Evolutionary conservation across 805 yeast species (phyloP).

Genomic region (Ogataea salicorniae): DNA sequence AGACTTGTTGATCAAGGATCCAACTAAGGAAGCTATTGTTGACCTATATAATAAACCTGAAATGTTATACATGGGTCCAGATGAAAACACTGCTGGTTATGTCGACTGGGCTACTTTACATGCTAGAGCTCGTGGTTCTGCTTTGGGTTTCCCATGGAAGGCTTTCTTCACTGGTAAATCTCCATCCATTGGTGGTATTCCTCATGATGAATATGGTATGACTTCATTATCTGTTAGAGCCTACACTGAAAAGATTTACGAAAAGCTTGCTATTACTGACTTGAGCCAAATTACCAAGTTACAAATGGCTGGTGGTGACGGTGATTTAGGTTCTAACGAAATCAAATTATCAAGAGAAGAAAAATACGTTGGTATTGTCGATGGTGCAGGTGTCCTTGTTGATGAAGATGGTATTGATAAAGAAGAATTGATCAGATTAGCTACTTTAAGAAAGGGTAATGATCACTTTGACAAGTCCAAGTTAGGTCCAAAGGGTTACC

Average conservation of each 20-base stretch:
- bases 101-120: slow-evolving; percentile 98
- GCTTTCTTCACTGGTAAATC: slow-evolving; percentile 96
- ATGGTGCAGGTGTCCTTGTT: slow-evolving; percentile 92
- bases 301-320: slow-evolving; percentile 99
- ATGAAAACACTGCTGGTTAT: slow-evolving; percentile 93
- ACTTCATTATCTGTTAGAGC: slow-evolving; percentile 92
- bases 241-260: slow-evolving; percentile 81
- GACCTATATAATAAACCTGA: slow-evolving; percentile 82
- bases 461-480: slow-evolving; percentile 60
- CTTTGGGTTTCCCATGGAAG: slow-evolving; percentile 78
- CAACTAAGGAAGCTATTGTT: slow-evolving; percentile 74
- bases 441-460: slow-evolving; percentile 71
- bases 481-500: slow-evolving; percentile 71
- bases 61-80: slow-evolving; percentile 97
- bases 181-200: slow-evolving; percentile 91
- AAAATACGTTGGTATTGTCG: slow-evolving; percentile 81
- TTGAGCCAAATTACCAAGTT: slow-evolving; percentile 60
- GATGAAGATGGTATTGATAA: slow-evolving; percentile 89
- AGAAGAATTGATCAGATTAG: slow-evolving; percentile 70
- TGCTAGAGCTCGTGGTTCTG: slow-evolving; percentile 87
- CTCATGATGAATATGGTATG: slow-evolving; percentile 98
- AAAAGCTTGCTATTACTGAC: slow-evolving; percentile 60
- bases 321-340: slow-evolving; percentile 95
- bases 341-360: slow-evolving; percentile 81
- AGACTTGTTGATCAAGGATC: slow-evolving; percentile 71